phyloP scores from a whole-genome alignment of 2,329 filamentous ascomycete genomes.

The Bipolaris victoriae region DNA sequence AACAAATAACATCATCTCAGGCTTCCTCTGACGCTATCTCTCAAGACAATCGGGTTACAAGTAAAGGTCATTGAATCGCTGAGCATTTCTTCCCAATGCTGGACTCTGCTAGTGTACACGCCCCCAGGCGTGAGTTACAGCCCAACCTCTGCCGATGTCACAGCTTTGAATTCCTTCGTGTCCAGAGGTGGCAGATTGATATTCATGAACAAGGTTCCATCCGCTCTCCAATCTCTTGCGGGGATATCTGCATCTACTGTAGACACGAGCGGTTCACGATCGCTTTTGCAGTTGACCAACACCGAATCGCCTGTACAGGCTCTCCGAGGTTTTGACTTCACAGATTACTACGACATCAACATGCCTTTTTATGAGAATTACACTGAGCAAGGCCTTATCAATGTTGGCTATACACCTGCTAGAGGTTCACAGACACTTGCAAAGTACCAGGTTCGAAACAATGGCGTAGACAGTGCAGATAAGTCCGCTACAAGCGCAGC shows the following conservation, averaged over 20 bases:
- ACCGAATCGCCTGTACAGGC: conserved; percentile 8
- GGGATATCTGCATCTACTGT: conserved; percentile 10
- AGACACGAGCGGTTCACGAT: conserved; percentile 8
- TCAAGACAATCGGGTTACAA: conserved; percentile 13
- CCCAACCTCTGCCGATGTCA: conserved; percentile 9
- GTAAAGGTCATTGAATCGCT: conserved; percentile 12
- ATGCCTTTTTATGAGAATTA: conserved; percentile 17
- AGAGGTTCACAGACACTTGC: conserved; percentile 10
- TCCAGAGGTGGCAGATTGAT: conserved; percentile 10
- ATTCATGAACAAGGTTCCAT: conserved; percentile 15
- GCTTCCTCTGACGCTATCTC: conserved; percentile 9
- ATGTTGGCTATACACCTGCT: conserved; percentile 13
- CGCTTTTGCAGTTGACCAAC: conserved; percentile 9
- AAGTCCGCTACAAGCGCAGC: conserved; percentile 10
- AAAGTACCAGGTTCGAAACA: conserved; percentile 4
- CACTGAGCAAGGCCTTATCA: conserved; percentile 5
- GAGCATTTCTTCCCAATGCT: conserved; percentile 8
- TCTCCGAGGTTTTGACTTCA: conserved; percentile 11
- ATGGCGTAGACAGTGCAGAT: conserved; percentile 10
- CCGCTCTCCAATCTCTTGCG: conserved; percentile 9
- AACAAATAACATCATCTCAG: background rate
- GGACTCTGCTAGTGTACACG: conserved; percentile 11
- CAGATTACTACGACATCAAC: conserved; percentile 8
- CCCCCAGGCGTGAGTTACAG: conserved; percentile 11
- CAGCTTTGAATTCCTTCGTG: conserved; percentile 9